Evolutionary conservation across 768 basidiomycete species (phyloP), one percentile per base, ranked within the genome.

Genomic region (Pleurotus tuber-regium): DNA sequence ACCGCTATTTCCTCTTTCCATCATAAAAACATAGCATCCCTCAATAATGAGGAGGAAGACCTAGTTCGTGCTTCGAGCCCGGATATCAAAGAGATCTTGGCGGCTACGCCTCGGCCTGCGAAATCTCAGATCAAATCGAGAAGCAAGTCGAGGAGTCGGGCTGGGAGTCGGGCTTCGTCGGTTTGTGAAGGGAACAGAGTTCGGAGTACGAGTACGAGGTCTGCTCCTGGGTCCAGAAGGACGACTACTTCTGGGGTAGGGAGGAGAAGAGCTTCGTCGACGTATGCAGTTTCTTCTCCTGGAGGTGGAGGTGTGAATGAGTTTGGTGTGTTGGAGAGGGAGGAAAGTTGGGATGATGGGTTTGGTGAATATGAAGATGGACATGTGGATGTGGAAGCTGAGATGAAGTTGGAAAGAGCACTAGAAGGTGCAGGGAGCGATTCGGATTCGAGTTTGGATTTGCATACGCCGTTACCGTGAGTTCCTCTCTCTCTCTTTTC

Each of bases 391-490:
- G 44, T 29, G 3, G 33, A 28, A 35, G 21, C n/a, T n/a, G 29
- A 30, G 33, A 25, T 7, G 50, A 53, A 4, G 35, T 19, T 63
- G 30, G 63, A 59, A 44, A 59, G 56, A 39, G 55, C 60, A 35
- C 31, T 57, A 23, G 63, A 58, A 21, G 61, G 51, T 4, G 70
- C 63, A 8, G 74, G 54, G 1, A 67, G 69, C 21, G 80, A 79
- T n/a, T 75, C 75, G 1, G 83, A 84, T 66, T 85, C 83, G 14
- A 83, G 82, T 63, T 61, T 86, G 43, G 85, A 87, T 66, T 59
- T 87, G 26, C 84, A 86, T 57, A 87, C 85, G 1, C 83, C 84
- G 0, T 62, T 87, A 7, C 83, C 85, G 84, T 86, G 58, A 66
- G 84, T 79, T 7, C 53, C 8, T 51, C 10, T 51, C 43, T 48